Percentiles rank a stretch among this genome's conserved stretches.
Evolutionary conservation across 331 rosid species (phyloP).

Genomic region (Pyracantha coccinea): DNA sequence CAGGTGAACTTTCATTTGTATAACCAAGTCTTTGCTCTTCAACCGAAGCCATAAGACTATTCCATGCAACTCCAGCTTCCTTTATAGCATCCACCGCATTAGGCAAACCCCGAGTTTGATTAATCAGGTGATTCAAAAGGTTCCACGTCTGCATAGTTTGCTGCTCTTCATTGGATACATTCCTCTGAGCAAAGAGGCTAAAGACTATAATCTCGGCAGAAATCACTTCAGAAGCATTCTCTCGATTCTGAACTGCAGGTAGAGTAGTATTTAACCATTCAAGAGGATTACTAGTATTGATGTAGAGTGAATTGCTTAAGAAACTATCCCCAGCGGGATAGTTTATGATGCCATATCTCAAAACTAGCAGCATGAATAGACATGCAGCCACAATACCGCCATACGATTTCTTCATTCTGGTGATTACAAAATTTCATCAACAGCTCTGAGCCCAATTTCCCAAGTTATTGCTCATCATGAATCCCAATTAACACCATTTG

Average conservation of each 20-base stretch:
- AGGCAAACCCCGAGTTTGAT: slow-evolving; percentile 69
- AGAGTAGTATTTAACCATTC: slow-evolving; percentile 68
- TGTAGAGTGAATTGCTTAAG: slow-evolving; percentile 27
- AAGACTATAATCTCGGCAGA: slow-evolving; percentile 48
- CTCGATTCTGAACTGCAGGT: slow-evolving; percentile 62
- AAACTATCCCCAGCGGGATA: slow-evolving; percentile 51
- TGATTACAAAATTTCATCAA: slow-evolving; percentile 19
- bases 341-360: slow-evolving; percentile 64
- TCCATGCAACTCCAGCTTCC: slow-evolving; percentile 92
- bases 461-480: slow-evolving; percentile 19
- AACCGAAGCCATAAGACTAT: slow-evolving; percentile 52
- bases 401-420: slow-evolving; percentile 77
- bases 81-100: slow-evolving; percentile 81
- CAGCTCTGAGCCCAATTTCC: slow-evolving; percentile 23
- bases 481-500: slow-evolving; percentile 7
- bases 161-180: slow-evolving; percentile 55
- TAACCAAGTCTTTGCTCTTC: slow-evolving; percentile 50
- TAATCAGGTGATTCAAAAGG: slow-evolving; percentile 55
- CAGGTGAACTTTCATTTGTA: slow-evolving; percentile 49
- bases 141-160: slow-evolving; percentile 73
- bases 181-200: slow-evolving; percentile 56
- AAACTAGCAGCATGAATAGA: slow-evolving; percentile 61
- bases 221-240: slow-evolving; percentile 47
- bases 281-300: slow-evolving; percentile 69
- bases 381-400: slow-evolving; percentile 59